Percentiles rank a stretch among this genome's conserved stretches.
phyloP scores from a whole-genome alignment of 257 asterid species.

The Jacaranda mimosifolia region DNA sequence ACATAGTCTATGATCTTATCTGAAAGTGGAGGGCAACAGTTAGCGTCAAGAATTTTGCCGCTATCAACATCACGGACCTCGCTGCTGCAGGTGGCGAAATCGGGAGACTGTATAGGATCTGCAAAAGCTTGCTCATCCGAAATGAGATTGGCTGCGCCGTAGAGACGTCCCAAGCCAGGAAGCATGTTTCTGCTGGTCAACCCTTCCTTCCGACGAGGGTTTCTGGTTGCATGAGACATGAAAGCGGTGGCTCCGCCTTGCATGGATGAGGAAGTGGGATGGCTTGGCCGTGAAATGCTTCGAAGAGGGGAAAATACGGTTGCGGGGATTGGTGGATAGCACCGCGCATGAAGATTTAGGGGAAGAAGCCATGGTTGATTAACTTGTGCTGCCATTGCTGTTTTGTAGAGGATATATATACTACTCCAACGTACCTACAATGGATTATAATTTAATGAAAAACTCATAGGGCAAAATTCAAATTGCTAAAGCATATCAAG shows the following conservation, averaged over 20 bases:
- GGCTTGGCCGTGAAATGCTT: conserved; percentile 44
- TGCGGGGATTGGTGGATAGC: conserved; percentile 22
- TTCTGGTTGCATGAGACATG: conserved; percentile 42
- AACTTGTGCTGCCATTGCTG: background rate
- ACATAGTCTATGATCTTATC: conserved; percentile 38
- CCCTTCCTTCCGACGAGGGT: conserved; percentile 10
- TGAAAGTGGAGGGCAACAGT: conserved; percentile 56
- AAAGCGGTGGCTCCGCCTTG: conserved; percentile 39
- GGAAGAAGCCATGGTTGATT: conserved; percentile 45
- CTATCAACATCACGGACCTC: conserved; percentile 17
- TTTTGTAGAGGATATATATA: background rate
- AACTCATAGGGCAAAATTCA: too few relatives aligned
- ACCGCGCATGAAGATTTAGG: conserved; percentile 35
- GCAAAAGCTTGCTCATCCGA: conserved; percentile 34
- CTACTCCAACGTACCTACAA: background rate
- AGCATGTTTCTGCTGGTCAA: conserved; percentile 55
- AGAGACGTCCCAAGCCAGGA: conserved; percentile 46
- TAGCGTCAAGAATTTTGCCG: conserved; percentile 30
- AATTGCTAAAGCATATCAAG: too few relatives aligned
- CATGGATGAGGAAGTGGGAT: conserved; percentile 24
- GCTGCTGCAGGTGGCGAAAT: conserved; percentile 43
- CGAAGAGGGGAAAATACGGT: conserved; percentile 15
- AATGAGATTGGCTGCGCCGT: conserved; percentile 45
- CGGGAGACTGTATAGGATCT: conserved; percentile 42
- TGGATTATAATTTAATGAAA: too few relatives aligned